A percentile compares a stretch with the other conserved stretches of the same genome.
These are phyloP conservation scores for Didymella pinodella DNA, from an alignment of 2,329 filamentous ascomycete species.

Conservation along the genomic window DNA sequence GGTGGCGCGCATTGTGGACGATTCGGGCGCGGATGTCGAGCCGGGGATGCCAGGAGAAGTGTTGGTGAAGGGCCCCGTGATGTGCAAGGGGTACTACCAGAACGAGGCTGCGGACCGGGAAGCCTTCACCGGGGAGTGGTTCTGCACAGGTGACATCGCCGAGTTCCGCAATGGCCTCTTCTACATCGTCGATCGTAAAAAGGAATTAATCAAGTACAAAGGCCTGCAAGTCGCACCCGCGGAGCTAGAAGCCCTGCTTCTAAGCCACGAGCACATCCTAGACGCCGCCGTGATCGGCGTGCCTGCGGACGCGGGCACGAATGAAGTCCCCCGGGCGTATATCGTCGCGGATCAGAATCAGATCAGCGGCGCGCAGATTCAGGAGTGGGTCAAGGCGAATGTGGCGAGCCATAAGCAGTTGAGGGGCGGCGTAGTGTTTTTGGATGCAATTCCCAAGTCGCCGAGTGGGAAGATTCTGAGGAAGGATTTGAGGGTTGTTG, in stretches of 20 bases:
- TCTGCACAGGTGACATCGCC: constrained; percentile 51
- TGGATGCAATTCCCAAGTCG: constrained; percentile 50
- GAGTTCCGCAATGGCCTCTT: constrained; percentile 48
- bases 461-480: constrained; percentile 49
- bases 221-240: constrained; percentile 60
- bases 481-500: constrained; percentile 47
- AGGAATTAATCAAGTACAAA: constrained; percentile 61
- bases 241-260: constrained; percentile 57
- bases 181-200: constrained; percentile 55
- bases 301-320: constrained; percentile 44
- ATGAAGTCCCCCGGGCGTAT: constrained; percentile 55
- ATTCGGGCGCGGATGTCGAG: constrained; percentile 44
- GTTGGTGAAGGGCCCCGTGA: constrained; percentile 46
- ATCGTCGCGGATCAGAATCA: constrained; percentile 50
- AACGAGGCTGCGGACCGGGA: constrained; percentile 44
- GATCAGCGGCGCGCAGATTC: constrained; percentile 44
- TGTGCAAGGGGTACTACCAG: constrained; percentile 51
- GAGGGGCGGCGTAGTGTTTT: constrained; percentile 49
- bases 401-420: constrained; percentile 49
- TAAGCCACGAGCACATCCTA: constrained; percentile 51
- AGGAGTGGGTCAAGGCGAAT: constrained; percentile 42
- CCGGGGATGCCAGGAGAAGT: constrained; percentile 44
- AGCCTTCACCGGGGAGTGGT: constrained; percentile 47
- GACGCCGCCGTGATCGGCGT: constrained; percentile 60
- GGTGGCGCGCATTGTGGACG: constrained; percentile 46